Evolutionary conservation across 257 asterid genomes (phyloP), one percentile per base, ranked within the genome.

Genomic region (Apocynum venetum): DNA sequence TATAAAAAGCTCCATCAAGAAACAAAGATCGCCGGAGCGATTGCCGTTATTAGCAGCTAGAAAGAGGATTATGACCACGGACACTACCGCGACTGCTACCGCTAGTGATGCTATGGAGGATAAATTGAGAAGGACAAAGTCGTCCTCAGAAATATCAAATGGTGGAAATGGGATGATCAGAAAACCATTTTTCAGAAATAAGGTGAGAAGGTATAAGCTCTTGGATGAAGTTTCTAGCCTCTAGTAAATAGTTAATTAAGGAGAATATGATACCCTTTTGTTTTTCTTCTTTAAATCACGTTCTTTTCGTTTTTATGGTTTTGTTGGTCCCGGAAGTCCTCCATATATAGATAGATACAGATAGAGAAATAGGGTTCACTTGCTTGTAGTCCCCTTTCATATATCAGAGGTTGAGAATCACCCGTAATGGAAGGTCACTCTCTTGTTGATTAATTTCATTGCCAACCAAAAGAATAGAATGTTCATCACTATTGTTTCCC

Each of bases 151-250:
- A 53, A 80, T 83, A 64, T 63, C 89, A 44, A 85, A 83, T 66
- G 78, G 78, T 71, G 83, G 86, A 57, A 64, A 15, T 36, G 75
- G 74, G n/a, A 59, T 76, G 59, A 77, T 84, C 20, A 74, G 75
- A 35, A 90, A 82, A 84, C 91, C 83, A 10, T 84, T 84, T 59
- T 78, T 82, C 51, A 87, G 85, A 69, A 89, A 87, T 75, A 92
- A 83, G 88, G 96, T 89, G 48, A 89, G 90, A 78, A 86, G 96
- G 83, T 92, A 90, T 76, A 92, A 92, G 84, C 91, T 87, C 52
- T 82, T 90, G 83, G 92, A 92, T 74, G 97, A 92, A 68, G 97
- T 92, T 59, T 83, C 93, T 10, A 82, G 87, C 48, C 52, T 41
- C 15, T 85, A 80, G 79, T 13, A 6, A 67, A 8, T 43, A 48